Evolutionary conservation across 176 grass and related monocot species (phyloP).

Genomic region (Poa annua): DNA sequence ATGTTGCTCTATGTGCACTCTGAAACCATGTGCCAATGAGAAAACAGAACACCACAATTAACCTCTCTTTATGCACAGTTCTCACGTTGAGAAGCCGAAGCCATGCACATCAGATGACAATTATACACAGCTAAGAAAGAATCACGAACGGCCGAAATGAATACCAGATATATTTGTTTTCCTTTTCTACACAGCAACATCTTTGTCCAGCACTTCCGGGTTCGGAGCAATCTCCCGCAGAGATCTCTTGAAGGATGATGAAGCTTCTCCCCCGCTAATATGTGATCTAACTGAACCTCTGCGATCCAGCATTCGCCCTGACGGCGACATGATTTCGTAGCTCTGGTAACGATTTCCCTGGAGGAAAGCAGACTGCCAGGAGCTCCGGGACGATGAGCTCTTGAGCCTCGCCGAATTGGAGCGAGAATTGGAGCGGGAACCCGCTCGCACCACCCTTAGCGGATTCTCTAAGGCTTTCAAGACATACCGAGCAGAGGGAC

Average conservation of each 20-base stretch:
- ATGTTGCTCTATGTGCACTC: constrained; percentile 26
- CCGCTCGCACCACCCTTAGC: constrained; percentile 59
- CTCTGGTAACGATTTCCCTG: constrained; percentile 55
- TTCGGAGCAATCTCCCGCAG: constrained; percentile 52
- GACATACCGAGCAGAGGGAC: constrained; percentile 67
- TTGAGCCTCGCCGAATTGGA: constrained; percentile 49
- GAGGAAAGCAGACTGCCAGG: constrained; percentile 68
- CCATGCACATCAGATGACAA: constrained; percentile 40
- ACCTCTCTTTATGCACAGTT: constrained; percentile 52
- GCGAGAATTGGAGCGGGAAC: constrained; percentile 37
- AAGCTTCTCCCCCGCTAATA: constrained; percentile 49
- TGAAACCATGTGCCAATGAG: neutral
- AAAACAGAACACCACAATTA: constrained; percentile 8
- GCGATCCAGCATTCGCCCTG: constrained; percentile 41
- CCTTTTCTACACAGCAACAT: constrained; percentile 32
- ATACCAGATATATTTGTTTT: neutral
- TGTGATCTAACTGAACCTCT: constrained; percentile 55
- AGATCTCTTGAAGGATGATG: constrained; percentile 60
- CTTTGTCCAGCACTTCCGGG: constrained; percentile 39
- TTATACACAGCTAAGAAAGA: constrained; percentile 49
- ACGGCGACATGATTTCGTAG: constrained; percentile 38
- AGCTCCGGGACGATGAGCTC: constrained; percentile 69
- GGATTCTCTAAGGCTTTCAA: constrained; percentile 82
- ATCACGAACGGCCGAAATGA: constrained; percentile 40
- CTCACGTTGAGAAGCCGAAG: constrained; percentile 18